Evolutionary conservation across 225 moss, liverwort and hornwort genomes (phyloP).

Genomic region (Polytrichum commune): DNA sequence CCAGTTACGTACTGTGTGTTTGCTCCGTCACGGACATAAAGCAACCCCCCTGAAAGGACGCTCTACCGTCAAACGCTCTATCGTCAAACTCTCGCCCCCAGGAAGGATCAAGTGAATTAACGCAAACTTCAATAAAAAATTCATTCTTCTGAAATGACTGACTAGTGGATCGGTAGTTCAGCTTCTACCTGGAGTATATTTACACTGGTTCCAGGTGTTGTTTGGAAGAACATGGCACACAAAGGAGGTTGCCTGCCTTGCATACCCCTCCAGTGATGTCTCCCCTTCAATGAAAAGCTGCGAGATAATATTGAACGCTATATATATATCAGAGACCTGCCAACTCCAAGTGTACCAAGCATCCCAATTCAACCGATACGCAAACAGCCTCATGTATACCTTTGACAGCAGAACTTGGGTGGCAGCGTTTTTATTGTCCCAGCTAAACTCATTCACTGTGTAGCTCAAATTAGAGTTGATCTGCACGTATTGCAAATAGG

Average conservation of each 20-base stretch:
- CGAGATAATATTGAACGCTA: not conserved
- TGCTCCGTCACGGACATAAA: slow-evolving; percentile 69
- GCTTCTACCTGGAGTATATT: slow-evolving; percentile 71
- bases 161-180: too few relatives aligned
- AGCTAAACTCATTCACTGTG: slow-evolving; percentile 71
- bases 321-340: too few relatives aligned
- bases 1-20: slow-evolving; percentile 86
- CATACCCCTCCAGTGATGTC: slow-evolving; percentile 41
- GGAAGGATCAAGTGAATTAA: too few relatives aligned
- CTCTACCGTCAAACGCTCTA: too few relatives aligned
- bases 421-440: slow-evolving; percentile 95
- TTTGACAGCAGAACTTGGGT: slow-evolving; percentile 77
- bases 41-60: slow-evolving; percentile 58
- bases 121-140: too few relatives aligned
- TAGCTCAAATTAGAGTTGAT: slow-evolving; percentile 44
- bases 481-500: slow-evolving; percentile 65
- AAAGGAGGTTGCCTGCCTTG: slow-evolving; percentile 55
- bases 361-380: too few relatives aligned
- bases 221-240: slow-evolving; percentile 70
- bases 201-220: slow-evolving; percentile 45
- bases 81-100: too few relatives aligned
- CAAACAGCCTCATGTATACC: slow-evolving; percentile 27
- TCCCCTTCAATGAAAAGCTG: slow-evolving; percentile 72
- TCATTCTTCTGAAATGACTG: too few relatives aligned
- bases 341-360: too few relatives aligned